Evolutionary conservation across 106 monocot genomes (phyloP), one percentile per base, ranked within the genome.

Genomic region (Agapanthus africanus): DNA sequence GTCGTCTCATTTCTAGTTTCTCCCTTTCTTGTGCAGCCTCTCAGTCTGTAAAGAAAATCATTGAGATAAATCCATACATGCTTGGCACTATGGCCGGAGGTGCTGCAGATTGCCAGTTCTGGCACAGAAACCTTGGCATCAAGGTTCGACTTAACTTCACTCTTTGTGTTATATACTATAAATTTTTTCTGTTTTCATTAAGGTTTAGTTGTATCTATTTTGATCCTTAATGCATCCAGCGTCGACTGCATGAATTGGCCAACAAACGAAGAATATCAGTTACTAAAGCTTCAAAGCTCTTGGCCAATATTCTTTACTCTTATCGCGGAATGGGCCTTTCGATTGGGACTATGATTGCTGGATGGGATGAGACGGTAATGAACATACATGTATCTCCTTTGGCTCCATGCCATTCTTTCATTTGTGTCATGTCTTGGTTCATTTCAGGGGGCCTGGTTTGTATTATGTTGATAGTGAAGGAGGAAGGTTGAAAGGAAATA

Each of bases 51-150:
- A 83, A 88, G 78, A 88, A 88, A 79, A 88, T 88, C 36, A 81
- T 88, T 54, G 87, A 88, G 76, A 84, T 88, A 46, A 88, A 83
- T 61, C 87, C 83, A 3, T 84, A 88, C 73, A 83, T 88, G 83
- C 63, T 88, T 67, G 87, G 83, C 10, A 88, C 87, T 65, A 84
- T 88, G 83, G 87, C 87, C 74, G 87, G 87, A 64, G 87, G 87
- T 19, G 87, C 87, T 75, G 87, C 87, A 32, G 87, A 88, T 71
- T 88, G 87, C 66, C 83, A 83, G 40, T 88, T 88, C 51, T 88
- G 87, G 87, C 87, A 83, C 38, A 80, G 87, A 76, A 83, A 88
- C 64, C 63, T 88, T 59, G 88, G 84, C 14, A 84, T 88, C 41
- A 88, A 88, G 76, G 88, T 88, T 40, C 57, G 41, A 4, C 19